Evolutionary conservation across 306 rosid species (phyloP), one percentile per base, ranked within the genome.

Genomic region (Cucumis cinereus): DNA sequence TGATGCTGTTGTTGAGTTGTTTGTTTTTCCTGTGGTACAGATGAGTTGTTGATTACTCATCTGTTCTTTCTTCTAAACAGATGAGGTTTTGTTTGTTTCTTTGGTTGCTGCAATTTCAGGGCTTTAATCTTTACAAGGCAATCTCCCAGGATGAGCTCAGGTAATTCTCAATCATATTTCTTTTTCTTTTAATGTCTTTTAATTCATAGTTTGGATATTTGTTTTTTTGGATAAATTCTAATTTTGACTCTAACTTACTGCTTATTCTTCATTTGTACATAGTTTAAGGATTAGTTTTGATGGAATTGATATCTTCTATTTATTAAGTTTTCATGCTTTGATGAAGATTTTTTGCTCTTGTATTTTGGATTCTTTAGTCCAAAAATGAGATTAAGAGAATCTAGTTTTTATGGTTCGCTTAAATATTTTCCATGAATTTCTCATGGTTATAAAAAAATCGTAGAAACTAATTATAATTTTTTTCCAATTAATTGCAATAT

Each of bases 31-130:
- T 24, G 23, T 43, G 75, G 57, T 22, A 24, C 40, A 23, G 75
- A 45, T 7, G 15, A 20, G 74, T 43, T 22, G 74, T 13, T n/a
- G n/a, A n/a, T 22, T 66, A 26, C 22, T 63, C 45, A 30, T 61
- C 22, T 30, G 12, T 11, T 11, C 33, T 20, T 66, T 22, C 30
- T 67, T 24, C 74, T 11, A 36, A 14, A 47, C 56, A 47, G 75
- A 70, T 69, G 9, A 23, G 74, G 74, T 69, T 67, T 67, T 41
- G 73, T 69, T 52, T 52, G 56, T 52, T 40, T 41, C 55, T 41
- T 69, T 45, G 74, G 74, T 69, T 69, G 74, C 57, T 22, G 57
- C 38, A 14, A 15, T 23, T 70, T 70, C 75, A 22, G 11, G 74
- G 74, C 74, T 43, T n/a, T 23, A 68, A 7, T 68, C 13, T 68